Evolutionary conservation across 2,329 filamentous ascomycete species (phyloP), one percentile per base, ranked within the genome.

Genomic region (Trichoderma arundinaceum): DNA sequence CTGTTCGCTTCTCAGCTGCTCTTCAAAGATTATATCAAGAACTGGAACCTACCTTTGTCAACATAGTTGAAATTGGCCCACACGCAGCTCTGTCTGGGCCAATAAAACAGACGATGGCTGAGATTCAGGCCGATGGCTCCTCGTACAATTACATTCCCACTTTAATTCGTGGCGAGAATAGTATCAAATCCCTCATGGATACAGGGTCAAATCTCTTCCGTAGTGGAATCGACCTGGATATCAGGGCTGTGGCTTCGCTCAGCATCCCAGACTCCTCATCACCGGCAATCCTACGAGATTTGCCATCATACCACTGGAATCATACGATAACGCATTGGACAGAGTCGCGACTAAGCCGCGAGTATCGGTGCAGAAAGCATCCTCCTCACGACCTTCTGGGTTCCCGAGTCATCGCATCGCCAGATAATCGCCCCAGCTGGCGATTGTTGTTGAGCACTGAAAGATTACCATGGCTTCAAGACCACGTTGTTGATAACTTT

Each of bases 391-490:
- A 62, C 1, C 35, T 62, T 32, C 38, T 62, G 1, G 59, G 59
- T 17, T 51, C 59, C 8, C 46, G 59, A 28, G 22, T 49, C 3
- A 51, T 44, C 19, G 46, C 3, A 33, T 51, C 46, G 12, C 38
- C 46, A 0, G 59, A 62, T n/a, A 51, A 38, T 6, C 46, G 52
- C 15, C 59, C 59, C 10, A 51, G 59, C 15, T 62, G 59, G 59
- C 35, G 59, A 0, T 44, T 52, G 9, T 7, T 64, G 1, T 4
- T 64, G 10, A 68, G 67, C 4, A 59, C 69, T 0, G 52, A 62
- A 1, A 73, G 77, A 32, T 64, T 76, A 1, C 69, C 73, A 0
- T 83, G 81, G 82, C 68, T 83, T 1, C 44, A 68, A 0, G 76
- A 80, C 5, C 80, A 84, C 44, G 54, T 68, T 9, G 61, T 71